Base-by-base conservation (phyloP, 345 rosid species). In the Eucalyptus melliodora region DNA sequence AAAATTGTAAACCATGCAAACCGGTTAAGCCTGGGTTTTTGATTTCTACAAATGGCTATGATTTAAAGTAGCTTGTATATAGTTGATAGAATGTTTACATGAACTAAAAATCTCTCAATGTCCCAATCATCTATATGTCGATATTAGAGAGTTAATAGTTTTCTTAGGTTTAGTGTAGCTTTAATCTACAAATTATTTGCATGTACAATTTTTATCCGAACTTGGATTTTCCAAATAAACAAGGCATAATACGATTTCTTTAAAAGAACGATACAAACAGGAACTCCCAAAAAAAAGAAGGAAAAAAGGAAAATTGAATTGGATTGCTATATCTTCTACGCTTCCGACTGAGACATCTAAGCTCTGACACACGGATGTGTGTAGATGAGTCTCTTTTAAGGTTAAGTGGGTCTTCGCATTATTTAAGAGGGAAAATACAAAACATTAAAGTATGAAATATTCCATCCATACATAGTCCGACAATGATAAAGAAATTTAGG, bases 1-100 rank as follows among this genome's bases (percentile, higher is more conserved):
- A 65, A 65, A 16, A 7, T 15, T n/a, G 3, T 30, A n/a, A 65
- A 65, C 9, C 21, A 4, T 16, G 4, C 6, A 0, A 65, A 65
- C 11, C 0, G 21, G 2, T n/a, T 65, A n/a, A n/a, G 37, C 17
- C 1, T 0, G 5, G 40, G 37, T 65, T n/a, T n/a, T 65, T 65
- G 2, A n/a, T 16, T 65, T 65, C 37, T 7, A 65, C 21, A n/a
- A n/a, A 15, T 4, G 21, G 5, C 3, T 65, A 16, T 15, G 5
- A n/a, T n/a, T 16, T 34, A 65, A n/a, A n/a, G 31, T 0, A 65
- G 2, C 6, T 15, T 65, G 37, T 31, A 30, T 16, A 62, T n/a
- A 30, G 17, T 65, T 65, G 19, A 31, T 7, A n/a, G 10, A n/a
- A n/a, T 65, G n/a, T n/a, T 30, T n/a, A 7, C 11, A 3, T n/a